Conservation (phyloP, 441 rosid species). For the Populus hybrid region DNA sequence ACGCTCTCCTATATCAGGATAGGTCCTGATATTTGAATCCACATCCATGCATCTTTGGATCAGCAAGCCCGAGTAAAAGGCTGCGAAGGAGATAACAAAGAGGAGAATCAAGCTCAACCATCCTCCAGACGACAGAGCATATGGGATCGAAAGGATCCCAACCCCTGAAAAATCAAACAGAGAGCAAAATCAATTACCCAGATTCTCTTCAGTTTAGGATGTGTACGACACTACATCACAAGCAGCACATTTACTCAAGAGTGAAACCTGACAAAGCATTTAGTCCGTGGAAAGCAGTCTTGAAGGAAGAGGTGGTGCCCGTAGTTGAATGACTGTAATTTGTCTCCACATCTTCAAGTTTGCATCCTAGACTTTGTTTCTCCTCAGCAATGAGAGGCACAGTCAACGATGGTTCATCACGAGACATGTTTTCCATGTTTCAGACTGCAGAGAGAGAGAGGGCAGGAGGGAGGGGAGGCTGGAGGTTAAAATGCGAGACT, state of each 20-base stretch:
- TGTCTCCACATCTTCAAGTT: conserved; percentile 29
- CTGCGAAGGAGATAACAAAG: conserved; percentile 48
- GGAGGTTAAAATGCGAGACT: too few species aligned
- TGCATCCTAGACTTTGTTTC: conserved; percentile 6
- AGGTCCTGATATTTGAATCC: conserved; percentile 56
- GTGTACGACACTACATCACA: neutral
- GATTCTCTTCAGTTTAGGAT: neutral
- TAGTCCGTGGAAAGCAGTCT: conserved; percentile 71
- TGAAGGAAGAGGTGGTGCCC: conserved; percentile 52
- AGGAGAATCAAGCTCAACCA: conserved; percentile 75
- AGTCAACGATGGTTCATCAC: conserved; percentile 16
- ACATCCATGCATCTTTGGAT: conserved; percentile 76
- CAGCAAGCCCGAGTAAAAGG: conserved; percentile 68
- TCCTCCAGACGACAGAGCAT: conserved; percentile 86
- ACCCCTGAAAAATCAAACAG: conserved; percentile 47
- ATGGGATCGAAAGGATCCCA: conserved; percentile 80
- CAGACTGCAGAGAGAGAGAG: neutral
- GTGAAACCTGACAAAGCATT: conserved; percentile 80
- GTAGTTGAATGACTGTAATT: conserved; percentile 3
- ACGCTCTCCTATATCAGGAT: conserved; percentile 83
- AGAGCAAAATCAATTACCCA: neutral
- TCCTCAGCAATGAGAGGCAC: conserved; percentile 34
- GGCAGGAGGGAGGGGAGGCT: too few species aligned
- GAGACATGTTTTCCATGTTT: conserved; percentile 26
- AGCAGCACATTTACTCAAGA: neutral